Conservation (phyloP, 306 rosid genomes). For the Luffa acutangula region DNA sequence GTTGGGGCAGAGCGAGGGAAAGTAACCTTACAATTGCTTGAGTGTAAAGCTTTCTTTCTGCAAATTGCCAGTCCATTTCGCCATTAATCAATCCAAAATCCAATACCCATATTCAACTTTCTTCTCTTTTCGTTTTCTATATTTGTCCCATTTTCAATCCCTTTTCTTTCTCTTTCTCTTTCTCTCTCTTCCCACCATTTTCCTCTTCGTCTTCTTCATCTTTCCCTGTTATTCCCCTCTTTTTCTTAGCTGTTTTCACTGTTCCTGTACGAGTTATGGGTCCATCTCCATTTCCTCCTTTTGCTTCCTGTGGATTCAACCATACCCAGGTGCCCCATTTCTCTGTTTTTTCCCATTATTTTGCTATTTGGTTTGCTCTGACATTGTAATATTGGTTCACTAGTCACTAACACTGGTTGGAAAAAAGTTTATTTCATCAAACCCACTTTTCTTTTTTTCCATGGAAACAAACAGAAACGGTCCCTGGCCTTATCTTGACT, state of each 20-base stretch:
- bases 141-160: slow-evolving; percentile 1
- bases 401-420: background rate
- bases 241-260: background rate
- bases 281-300: background rate
- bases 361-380: background rate
- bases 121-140: background rate
- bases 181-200: slow-evolving; percentile 9
- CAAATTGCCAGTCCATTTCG: slow-evolving; percentile 11
- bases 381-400: background rate
- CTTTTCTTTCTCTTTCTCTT: background rate
- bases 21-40: slow-evolving; percentile 11
- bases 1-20: slow-evolving; percentile 8
- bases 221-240: slow-evolving; percentile 1
- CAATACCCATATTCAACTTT: slow-evolving; percentile 8
- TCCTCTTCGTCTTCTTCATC: slow-evolving; percentile 8
- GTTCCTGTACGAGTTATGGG: slow-evolving; percentile 3
- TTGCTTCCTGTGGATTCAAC: background rate
- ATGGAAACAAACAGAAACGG: slow-evolving; percentile 5
- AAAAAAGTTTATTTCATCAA: background rate
- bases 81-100: slow-evolving; percentile 4
- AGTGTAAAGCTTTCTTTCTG: slow-evolving; percentile 10
- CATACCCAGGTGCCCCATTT: slow-evolving; percentile 1
- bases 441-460: background rate
- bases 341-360: background rate
- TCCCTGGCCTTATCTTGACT: slow-evolving; percentile 6